Base-by-base conservation (phyloP, 208 protist genomes). In the Leishmania arabica region DNA sequence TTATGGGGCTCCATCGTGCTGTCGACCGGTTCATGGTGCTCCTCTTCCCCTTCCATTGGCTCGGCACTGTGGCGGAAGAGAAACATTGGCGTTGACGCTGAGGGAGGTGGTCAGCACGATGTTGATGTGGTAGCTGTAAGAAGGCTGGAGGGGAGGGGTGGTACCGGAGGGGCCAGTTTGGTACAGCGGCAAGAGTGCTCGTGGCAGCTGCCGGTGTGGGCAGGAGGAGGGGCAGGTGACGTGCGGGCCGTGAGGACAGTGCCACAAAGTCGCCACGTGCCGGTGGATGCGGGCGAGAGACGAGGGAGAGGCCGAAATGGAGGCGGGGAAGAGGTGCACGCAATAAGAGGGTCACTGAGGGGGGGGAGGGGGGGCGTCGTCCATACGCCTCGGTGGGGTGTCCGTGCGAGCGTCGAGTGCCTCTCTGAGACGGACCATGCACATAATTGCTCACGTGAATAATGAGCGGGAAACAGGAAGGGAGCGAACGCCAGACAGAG, bases 11-110 rank as follows among this genome's bases (percentile, higher is more conserved):
- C 60, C 27, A 71, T 80, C 27, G 49, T 77, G 40, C 71, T 51
- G 75, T 72, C 13, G 54, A 76, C 40, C 40, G 49, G 71, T 56
- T 80, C 77, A 53, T 80, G 76, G 15, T 37, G 74, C 56, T 75
- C 75, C 2, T 71, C 53, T 42, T 49, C 62, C 6, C 71, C 56
- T 3, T 80, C 75, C 19, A 11, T 62, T 4, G 49, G 17, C 11
- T 86, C 75, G 8, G 62, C 85, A 17, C 75, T 86, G 13, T 60
- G 49, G 19, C 73, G 82, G 24, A 80, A 88, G 54, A 81, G 64
- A 77, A 78, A 77, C 71, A 78, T 79, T 1, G 19, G 53, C 19
- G 47, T 37, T 49, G 53, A 11, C 1, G 27, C 11, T 45, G 54
- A 40, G 56, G 27, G 24, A 9, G 21, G 37, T 11, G 66, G 40